Evolutionary conservation across 108 stramenopile genomes (phyloP).

Genomic region (Skeletonema marinoi): DNA sequence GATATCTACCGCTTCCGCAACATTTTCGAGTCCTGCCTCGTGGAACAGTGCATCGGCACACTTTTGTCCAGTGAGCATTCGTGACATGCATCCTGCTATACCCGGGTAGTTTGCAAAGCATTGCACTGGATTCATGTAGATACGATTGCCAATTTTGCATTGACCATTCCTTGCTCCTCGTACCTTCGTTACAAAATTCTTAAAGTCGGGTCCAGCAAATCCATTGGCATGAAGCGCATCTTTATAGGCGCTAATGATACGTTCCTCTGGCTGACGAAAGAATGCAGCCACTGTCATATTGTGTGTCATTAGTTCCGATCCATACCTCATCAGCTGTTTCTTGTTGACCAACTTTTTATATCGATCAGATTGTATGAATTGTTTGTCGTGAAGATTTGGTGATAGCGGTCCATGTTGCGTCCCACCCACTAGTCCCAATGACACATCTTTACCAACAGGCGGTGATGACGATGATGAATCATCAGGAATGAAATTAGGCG

Average conservation of each 20-base stretch:
- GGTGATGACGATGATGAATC: neutral
- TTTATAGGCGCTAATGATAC: constrained; percentile 44
- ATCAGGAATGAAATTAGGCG: constrained; percentile 24
- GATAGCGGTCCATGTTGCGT: constrained; percentile 41
- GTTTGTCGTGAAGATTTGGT: constrained; percentile 3
- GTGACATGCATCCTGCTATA: constrained; percentile 44
- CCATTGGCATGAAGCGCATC: constrained; percentile 41
- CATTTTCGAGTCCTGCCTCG: constrained; percentile 29
- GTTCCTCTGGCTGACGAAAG: constrained; percentile 49
- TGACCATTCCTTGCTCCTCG: neutral
- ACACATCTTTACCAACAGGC: constrained; percentile 11
- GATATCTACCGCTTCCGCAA: constrained; percentile 33
- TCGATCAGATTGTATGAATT: constrained; percentile 1
- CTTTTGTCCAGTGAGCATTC: constrained; percentile 44
- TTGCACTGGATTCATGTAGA: constrained; percentile 33
- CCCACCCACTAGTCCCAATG: constrained; percentile 44
- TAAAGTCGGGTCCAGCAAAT: constrained; percentile 3
- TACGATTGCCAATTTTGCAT: constrained; percentile 4
- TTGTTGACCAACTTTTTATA: constrained; percentile 4
- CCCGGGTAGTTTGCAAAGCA: constrained; percentile 49
- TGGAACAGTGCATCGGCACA: constrained; percentile 38
- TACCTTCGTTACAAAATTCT: neutral
- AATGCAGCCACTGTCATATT: constrained; percentile 44
- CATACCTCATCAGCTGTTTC: constrained; percentile 15
- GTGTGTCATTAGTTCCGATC: constrained; percentile 32